Conservation (phyloP, 139 green algal genomes). For the Chlamydomonas incerta region DNA sequence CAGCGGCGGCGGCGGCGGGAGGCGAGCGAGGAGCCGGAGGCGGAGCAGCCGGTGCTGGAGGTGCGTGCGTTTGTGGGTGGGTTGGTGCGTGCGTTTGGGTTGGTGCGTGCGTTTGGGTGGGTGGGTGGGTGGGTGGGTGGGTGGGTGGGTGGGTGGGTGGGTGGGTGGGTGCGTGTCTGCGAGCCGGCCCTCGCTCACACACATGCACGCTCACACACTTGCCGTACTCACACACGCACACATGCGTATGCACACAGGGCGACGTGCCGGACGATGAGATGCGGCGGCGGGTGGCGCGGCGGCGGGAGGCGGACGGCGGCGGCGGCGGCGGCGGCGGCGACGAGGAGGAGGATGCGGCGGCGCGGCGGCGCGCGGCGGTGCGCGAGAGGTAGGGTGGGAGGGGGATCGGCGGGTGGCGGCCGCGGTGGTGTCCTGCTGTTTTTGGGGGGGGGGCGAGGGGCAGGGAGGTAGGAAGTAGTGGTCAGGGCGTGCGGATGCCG, state of each 20-base stretch:
- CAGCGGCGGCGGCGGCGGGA: slow-evolving; percentile 2
- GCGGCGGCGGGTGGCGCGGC: slow-evolving; percentile 41
- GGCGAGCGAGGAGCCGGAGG: slow-evolving; percentile 18
- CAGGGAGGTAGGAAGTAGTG: background rate
- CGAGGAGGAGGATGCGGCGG: slow-evolving; percentile 70
- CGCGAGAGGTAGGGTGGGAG: slow-evolving; percentile 52
- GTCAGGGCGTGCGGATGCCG: background rate
- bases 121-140: no score
- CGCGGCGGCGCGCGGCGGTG: slow-evolving; percentile 61
- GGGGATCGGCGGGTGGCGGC: no score
- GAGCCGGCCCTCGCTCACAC: no score
- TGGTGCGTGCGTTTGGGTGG: no score
- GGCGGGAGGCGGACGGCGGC: slow-evolving; percentile 52
- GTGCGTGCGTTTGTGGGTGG: background rate
- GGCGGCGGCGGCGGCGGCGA: slow-evolving; percentile 60
- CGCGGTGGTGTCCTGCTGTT: no score
- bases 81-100: background rate
- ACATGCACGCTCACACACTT: no score
- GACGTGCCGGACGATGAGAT: slow-evolving; percentile 30
- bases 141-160: no score
- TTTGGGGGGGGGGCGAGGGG: background rate
- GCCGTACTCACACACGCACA: no score
- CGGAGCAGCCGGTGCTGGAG: background rate
- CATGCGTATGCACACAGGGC: background rate
- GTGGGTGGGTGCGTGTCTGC: no score